phyloP scores from a whole-genome alignment of 768 basidiomycete species.

The Naganishia onofrii region DNA sequence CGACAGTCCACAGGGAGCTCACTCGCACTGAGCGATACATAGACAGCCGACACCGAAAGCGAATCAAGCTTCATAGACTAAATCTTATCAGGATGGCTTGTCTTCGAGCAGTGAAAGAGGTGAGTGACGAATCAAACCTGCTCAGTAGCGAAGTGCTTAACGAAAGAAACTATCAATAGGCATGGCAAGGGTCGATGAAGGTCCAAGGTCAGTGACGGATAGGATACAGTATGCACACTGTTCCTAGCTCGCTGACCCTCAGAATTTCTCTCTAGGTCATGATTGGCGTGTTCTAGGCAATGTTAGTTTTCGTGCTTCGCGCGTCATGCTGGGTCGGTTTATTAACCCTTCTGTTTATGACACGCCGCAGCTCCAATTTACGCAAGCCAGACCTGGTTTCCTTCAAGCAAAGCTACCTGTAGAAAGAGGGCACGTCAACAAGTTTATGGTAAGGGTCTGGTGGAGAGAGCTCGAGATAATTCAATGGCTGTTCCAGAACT shows the following conservation, averaged over 20 bases:
- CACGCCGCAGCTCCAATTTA: constrained; percentile 23
- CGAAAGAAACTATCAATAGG: background rate
- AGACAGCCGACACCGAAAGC: background rate
- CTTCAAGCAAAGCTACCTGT: constrained; percentile 29
- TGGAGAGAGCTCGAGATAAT: background rate
- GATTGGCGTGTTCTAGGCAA: constrained; percentile 25
- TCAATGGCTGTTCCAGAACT: background rate
- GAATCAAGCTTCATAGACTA: background rate
- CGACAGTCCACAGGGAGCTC: too few species aligned
- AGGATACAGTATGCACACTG: background rate
- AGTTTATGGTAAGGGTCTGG: constrained; percentile 27
- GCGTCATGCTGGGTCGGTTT: too few species aligned
- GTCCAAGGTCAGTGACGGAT: constrained; percentile 21
- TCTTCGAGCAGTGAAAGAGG: constrained; percentile 31
- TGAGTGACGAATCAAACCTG: background rate
- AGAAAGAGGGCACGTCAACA: constrained; percentile 33
- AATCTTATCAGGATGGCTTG: constrained; percentile 23
- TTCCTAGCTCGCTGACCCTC: background rate
- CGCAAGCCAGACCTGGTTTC: constrained; percentile 29
- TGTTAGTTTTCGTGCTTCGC: background rate
- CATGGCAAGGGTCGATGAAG: constrained; percentile 31
- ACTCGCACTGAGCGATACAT: background rate
- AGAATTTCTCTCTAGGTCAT: constrained; percentile 14
- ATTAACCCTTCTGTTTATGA: too few species aligned
- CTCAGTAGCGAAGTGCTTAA: background rate